Percentiles rank a stretch among this genome's conserved stretches.
Evolutionary conservation across 2,329 filamentous ascomycete genomes (phyloP).

Genomic region (Scedosporium apiospermum): DNA sequence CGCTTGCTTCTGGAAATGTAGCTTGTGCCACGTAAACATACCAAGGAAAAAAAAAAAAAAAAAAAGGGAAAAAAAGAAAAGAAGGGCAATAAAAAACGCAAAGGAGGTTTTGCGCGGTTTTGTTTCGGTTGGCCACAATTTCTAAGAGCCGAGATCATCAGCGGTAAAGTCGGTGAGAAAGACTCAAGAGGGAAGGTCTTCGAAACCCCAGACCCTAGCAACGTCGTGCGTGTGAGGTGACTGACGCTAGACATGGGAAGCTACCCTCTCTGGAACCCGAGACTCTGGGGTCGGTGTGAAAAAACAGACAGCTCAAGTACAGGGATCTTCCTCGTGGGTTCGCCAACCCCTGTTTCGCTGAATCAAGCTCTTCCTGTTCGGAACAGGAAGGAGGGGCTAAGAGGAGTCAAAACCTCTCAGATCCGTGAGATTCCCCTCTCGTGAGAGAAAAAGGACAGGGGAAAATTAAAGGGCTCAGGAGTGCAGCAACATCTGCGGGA

Average conservation of each 20-base stretch:
- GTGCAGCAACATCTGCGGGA: too few species aligned
- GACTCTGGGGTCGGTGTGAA: neutral
- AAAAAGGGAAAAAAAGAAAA: too few species aligned
- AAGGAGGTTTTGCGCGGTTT: neutral
- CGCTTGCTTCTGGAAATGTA: neutral
- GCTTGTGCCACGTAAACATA: too few species aligned
- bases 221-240: neutral
- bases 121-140: neutral
- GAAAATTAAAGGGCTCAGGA: too few species aligned
- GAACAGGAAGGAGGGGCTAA: too few species aligned
- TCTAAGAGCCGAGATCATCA: neutral
- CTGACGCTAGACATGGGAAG: neutral
- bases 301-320: neutral
- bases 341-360: neutral
- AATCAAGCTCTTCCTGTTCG: too few species aligned
- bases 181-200: neutral
- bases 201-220: neutral
- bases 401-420: too few species aligned
- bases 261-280: neutral
- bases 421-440: too few species aligned
- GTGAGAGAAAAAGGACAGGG: too few species aligned
- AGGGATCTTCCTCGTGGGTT: neutral
- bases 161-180: neutral
- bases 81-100: too few species aligned
- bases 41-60: too few species aligned